phyloP scores from a whole-genome alignment of 2,329 filamentous ascomycete genomes.

The Monosporascus sp. region DNA sequence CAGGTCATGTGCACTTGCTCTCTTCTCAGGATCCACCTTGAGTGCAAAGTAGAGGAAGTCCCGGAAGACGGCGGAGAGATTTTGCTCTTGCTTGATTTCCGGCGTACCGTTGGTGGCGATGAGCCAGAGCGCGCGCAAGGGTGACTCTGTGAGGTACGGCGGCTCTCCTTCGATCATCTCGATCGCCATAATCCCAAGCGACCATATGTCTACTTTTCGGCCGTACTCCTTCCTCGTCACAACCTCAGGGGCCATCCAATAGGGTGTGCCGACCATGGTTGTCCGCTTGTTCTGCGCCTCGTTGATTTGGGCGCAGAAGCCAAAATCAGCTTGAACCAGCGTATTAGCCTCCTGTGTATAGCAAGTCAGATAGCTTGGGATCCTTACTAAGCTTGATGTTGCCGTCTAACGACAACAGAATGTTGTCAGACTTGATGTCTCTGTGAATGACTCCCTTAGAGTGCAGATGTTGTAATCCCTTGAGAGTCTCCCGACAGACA shows the following conservation, averaged over 20 bases:
- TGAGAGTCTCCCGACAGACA: conserved; percentile 88
- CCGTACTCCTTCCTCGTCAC: conserved; percentile 97
- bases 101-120: conserved; percentile 97
- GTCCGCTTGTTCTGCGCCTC: conserved; percentile 95
- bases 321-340: conserved; percentile 72
- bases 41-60: conserved; percentile 91
- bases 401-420: conserved; percentile 85
- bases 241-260: conserved; percentile 99
- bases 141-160: conserved; percentile 92
- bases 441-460: conserved; percentile 97
- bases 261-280: conserved; percentile 98
- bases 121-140: conserved; percentile 84
- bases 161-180: conserved; percentile 99
- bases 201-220: conserved; percentile 98
- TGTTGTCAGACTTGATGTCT: conserved; percentile 99
- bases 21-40: conserved; percentile 95
- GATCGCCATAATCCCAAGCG: conserved; percentile 97
- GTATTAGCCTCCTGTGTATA: conserved; percentile 6
- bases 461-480: conserved; percentile 89
- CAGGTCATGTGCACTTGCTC: conserved; percentile 89
- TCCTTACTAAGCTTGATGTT: conserved; percentile 92
- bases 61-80: conserved; percentile 73
- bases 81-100: conserved; percentile 86
- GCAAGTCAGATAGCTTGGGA: neutral
- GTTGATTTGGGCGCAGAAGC: conserved; percentile 97